Evolutionary conservation across 345 rosid genomes (phyloP).

Genomic region (Syzygium grande): DNA sequence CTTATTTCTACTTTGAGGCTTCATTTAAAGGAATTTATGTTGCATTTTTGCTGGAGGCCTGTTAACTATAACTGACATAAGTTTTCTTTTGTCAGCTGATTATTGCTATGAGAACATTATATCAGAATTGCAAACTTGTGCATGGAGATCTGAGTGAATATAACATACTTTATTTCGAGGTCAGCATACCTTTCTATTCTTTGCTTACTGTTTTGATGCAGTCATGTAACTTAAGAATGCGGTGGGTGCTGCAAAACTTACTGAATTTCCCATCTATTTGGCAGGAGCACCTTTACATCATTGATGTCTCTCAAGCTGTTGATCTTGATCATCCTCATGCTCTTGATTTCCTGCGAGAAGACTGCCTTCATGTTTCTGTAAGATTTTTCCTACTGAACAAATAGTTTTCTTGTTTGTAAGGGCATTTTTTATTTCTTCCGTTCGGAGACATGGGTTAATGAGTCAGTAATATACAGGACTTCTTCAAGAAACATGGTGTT

Average conservation of each 20-base stretch:
- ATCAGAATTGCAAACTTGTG: conserved; percentile 93
- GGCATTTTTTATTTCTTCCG: background rate
- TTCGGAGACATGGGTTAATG: background rate
- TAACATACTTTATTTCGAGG: conserved; percentile 91
- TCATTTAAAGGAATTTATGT: background rate
- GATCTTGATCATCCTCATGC: conserved; percentile 96
- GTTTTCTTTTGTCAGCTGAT: conserved; percentile 43
- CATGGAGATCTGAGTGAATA: conserved; percentile 99
- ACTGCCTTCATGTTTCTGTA: conserved; percentile 91
- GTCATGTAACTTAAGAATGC: background rate
- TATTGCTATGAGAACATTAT: conserved; percentile 68
- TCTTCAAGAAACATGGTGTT: conserved; percentile 84
- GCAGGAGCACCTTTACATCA: conserved; percentile 86
- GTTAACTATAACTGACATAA: background rate
- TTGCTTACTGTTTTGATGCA: background rate
- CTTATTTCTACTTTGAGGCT: background rate
- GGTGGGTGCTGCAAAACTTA: background rate
- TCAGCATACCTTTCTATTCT: conserved; percentile 11
- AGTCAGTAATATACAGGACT: conserved; percentile 40
- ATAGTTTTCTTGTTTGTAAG: background rate
- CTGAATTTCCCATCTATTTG: background rate
- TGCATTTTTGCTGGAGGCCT: background rate
- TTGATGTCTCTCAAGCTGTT: conserved; percentile 93
- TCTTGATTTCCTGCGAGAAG: conserved; percentile 89
- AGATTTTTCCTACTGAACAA: conserved; percentile 14